Conservation (phyloP, 305 asterid genomes). For the Andrographis paniculata region DNA sequence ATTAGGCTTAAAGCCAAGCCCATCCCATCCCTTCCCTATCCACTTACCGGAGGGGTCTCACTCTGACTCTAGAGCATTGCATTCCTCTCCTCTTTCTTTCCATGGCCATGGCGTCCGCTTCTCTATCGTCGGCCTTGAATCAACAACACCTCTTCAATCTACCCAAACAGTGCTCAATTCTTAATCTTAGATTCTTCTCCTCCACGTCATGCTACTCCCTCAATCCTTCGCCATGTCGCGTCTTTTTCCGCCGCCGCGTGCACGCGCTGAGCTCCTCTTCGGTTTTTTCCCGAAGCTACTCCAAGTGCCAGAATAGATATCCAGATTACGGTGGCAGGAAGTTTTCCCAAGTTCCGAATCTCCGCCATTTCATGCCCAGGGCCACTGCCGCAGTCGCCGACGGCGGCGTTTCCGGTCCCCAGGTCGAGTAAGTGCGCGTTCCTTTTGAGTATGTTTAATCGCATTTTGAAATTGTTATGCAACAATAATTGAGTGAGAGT, state of each 20-base stretch:
- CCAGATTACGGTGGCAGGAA: conserved; percentile 20
- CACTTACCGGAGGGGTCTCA: too few species aligned
- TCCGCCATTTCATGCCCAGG: conserved; percentile 60
- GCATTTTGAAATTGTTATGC: not conserved
- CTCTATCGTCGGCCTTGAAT: conserved; percentile 52
- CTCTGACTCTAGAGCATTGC: too few species aligned
- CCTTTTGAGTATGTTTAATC: not conserved
- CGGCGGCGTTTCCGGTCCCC: conserved; percentile 33
- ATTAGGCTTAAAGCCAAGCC: too few species aligned
- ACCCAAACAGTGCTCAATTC: conserved; percentile 38
- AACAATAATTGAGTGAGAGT: not conserved
- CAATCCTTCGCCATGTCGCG: conserved; percentile 19
- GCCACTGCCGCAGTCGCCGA: conserved; percentile 33
- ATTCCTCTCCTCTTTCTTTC: too few species aligned
- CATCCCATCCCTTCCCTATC: too few species aligned
- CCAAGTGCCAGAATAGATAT: conserved; percentile 25
- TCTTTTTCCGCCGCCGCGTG: conserved; percentile 26
- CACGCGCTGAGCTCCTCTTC: conserved; percentile 19
- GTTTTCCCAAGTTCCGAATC: conserved; percentile 34
- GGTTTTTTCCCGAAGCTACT: conserved; percentile 37
- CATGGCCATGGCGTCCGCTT: conserved; percentile 12
- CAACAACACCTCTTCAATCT: conserved; percentile 51
- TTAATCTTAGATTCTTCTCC: conserved; percentile 45
- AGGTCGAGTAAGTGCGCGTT: conserved; percentile 39
- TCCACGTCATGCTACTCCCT: conserved; percentile 16